Evolutionary conservation across 371 early-diverging fungal species (phyloP), one percentile per base, ranked within the genome.

Genomic region (Catenaria anguillulae): DNA sequence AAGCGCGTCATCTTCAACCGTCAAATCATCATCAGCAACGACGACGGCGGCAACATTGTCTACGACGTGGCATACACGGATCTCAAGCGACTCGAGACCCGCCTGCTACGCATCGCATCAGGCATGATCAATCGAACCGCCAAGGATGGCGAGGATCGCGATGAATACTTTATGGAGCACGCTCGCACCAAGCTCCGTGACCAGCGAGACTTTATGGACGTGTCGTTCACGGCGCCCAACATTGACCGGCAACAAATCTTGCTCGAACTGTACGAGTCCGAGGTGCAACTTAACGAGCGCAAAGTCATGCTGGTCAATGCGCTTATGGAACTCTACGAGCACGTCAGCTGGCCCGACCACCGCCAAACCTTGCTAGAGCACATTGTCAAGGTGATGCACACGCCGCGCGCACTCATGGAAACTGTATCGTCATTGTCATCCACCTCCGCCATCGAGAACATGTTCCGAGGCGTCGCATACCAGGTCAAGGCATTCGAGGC

Each of bases 21-120:
- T 26, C 26, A 35, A 37, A 62, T 74, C 23, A 56, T 56, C 29
- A 56, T 74, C 6, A 50, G 56, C 34, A 77, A 79, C 62, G 50
- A 65, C 12, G 65, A 68, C 34, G 77, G 77, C 4, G 55, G 60
- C 19, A 24, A 56, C 6, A 63, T 79, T 61, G 61, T 79, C 19
- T 77, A 79, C 64, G 80, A 79, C 60, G 67, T 65, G 3, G 72
- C 76, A 2, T 17, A 77, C 4, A 55, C 56, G 4, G 80, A 80
- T 61, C 29, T 80, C 61, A 63, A 74, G 60, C 24, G 13, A 19
- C 61, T 77, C 33, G 78, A 80, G 55, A 48, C 31, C 5, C 65
- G 72, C 52, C 55, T 77, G 37, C 62, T 77, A 23, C 71, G 72
- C 55, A 48, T 75, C 8, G 71, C 72, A 2, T 77, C 77, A 1